Base-by-base conservation (phyloP, 2,329 filamentous ascomycete species). In the Penicillium griseofulvum region DNA sequence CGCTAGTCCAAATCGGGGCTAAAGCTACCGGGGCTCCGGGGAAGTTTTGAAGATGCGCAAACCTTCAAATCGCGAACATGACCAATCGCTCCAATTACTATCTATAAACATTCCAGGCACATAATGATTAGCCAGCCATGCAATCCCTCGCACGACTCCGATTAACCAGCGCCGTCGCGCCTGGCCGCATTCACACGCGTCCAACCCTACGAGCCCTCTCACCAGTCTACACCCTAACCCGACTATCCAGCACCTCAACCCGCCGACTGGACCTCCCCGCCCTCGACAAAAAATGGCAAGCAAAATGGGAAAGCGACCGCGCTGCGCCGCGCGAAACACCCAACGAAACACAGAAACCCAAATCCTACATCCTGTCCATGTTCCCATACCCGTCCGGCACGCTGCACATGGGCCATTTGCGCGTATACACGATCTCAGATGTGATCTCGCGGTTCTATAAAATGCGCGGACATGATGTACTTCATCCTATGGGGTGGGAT, bases 401-500 rank as follows among this genome's bases (percentile, higher is more conserved):
- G 29, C 81, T 96, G 28, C 91, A 96, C 71, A 85, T 96, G 57
- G 91, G 91, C 14, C 91, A 96, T 71, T 78, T 96, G 37, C 86
- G 91, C 44, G 90, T 95, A 47, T 96, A 96, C 77, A 90, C 91
- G 36, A 94, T 96, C 61, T 90, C 91, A 57, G 91, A 96, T 76
- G 88, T 92, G 10, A 76, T 96, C 49, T 86, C 90, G 14, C 83
- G 91, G 51, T 95, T 87, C 68, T 84, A 87, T 65, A 82, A 81
- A 26, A 85, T 96, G 76, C 85, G 87, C 63, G 91, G 91, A 16
- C 80, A 85, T 62, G 76, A 88, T 52, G 90, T 95, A 31, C 74
- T 95, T 50, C 83, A 96, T 60, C 90, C 91, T n/a, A 96, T 96
- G 82, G 91, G 91, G 11, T 96, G 91, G 91, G 91, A 96, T 78